Conservation (phyloP, 129 eudicot genomes). For the Tagetes patula region DNA sequence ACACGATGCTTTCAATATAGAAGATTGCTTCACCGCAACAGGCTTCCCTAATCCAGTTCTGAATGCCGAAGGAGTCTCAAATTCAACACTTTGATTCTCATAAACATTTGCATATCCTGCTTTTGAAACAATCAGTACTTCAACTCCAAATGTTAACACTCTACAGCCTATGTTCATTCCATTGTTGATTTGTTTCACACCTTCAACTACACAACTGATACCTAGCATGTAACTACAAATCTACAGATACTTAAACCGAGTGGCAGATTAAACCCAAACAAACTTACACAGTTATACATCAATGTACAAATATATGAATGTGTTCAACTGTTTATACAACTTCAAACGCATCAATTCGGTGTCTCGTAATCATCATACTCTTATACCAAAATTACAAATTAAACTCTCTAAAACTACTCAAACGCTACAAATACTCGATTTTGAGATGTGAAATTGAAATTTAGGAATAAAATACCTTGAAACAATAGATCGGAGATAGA, state of each 20-base stretch:
- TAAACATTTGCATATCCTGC: conserved; percentile 53
- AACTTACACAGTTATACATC: neutral
- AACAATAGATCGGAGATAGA: conserved; percentile 30
- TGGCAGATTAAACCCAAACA: neutral
- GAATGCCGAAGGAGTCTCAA: conserved; percentile 42
- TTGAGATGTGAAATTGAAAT: neutral
- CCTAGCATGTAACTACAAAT: neutral
- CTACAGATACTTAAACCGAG: conserved; percentile 11
- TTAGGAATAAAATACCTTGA: conserved; percentile 31
- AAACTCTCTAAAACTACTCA: neutral
- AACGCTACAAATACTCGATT: conserved; percentile 7
- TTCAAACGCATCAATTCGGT: conserved; percentile 15
- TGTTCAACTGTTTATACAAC: neutral
- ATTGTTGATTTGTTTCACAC: neutral
- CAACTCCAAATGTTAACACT: neutral
- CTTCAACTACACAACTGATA: conserved; percentile 11
- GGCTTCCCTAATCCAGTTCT: conserved; percentile 64
- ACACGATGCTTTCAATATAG: conserved; percentile 55
- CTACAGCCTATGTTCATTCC: neutral
- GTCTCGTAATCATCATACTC: neutral
- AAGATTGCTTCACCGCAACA: conserved; percentile 50
- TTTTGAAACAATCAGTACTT: conserved; percentile 22
- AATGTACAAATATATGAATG: neutral
- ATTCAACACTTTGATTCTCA: conserved; percentile 31
- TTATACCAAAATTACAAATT: neutral